Base-by-base conservation (phyloP, 2,329 filamentous ascomycete genomes). In the Orbilia oligospora region DNA sequence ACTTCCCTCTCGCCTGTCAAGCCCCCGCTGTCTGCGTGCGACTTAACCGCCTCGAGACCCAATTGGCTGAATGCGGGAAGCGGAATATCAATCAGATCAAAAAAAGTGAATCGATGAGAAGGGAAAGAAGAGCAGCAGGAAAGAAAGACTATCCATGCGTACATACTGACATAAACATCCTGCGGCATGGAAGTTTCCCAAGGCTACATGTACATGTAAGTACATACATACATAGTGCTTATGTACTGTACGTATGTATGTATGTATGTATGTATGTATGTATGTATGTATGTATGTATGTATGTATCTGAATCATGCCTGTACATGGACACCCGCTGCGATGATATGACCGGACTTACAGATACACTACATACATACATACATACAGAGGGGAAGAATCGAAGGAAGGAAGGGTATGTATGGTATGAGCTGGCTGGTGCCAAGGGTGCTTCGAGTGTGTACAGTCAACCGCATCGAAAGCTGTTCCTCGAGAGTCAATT, bases 1-100 rank as follows among this genome's bases (percentile, higher is more conserved):
- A 64, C 63, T 63, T 67, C 53, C 46, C 44, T 66, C 69, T 73
- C 63, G 64, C 71, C 46, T 75, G 64, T 68, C 71, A 64, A 67
- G 41, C 38, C 67, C 70, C 63, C 70, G 70, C 61, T 68, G 64
- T 61, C 64, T 68, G 64, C 64, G 33, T 68, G 71, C 64, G 46
- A 68, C 53, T 68, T 53, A 38, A 56, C 55, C 67, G 58, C 38
- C 55, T 61, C 22, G 44, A 64, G 22, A 55, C 36, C 71, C 71
- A 75, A 75, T 75, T 75, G 71, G 71, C 71, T 69, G 53, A 56
- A 75, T 64, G n/a, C 27, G 51, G 63, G 70, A 73, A 51, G 70
- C 61, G 53, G 41, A 75, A 24, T 49, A 30, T 30, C n/a, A n/a
- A n/a, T 48, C 27, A 41, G 41, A 61, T 27, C 27, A 18, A 20